Evolutionary conservation across 495 filamentous ascomycete species (phyloP).

Genomic region (Talaromyces ruber): DNA sequence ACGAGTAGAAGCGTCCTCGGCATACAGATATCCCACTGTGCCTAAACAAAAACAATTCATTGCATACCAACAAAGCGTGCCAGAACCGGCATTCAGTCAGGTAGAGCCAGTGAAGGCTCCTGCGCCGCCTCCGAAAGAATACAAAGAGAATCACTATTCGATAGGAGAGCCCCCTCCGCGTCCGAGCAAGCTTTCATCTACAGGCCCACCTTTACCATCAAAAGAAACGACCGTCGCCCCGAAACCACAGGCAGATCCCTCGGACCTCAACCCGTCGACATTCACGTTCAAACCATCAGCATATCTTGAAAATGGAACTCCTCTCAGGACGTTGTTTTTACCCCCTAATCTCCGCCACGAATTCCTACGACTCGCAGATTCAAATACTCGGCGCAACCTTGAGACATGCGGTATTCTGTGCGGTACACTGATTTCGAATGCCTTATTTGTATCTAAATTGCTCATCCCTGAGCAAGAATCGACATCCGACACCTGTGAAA

Average conservation of each 20-base stretch:
- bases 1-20: slow-evolving; percentile 8
- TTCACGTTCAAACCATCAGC: slow-evolving; percentile 80
- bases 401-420: slow-evolving; percentile 95
- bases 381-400: slow-evolving; percentile 72
- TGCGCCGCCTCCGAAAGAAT: slow-evolving; percentile 42
- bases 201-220: slow-evolving; percentile 19
- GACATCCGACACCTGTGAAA: slow-evolving; percentile 91
- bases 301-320: slow-evolving; percentile 78
- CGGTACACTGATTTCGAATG: slow-evolving; percentile 84
- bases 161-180: slow-evolving; percentile 16
- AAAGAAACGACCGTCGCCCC: slow-evolving; percentile 25
- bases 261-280: slow-evolving; percentile 37
- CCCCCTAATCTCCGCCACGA: slow-evolving; percentile 59
- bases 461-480: slow-evolving; percentile 86
- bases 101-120: slow-evolving; percentile 29
- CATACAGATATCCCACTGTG: slow-evolving; percentile 47
- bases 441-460: slow-evolving; percentile 78
- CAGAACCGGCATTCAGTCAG: slow-evolving; percentile 2
- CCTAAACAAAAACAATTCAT: slow-evolving; percentile 35
- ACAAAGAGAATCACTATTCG: slow-evolving; percentile 11
- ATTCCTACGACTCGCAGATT: slow-evolving; percentile 63
- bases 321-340: slow-evolving; percentile 81
- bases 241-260: slow-evolving; percentile 13
- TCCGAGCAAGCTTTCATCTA: slow-evolving; percentile 21
- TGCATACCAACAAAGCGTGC: slow-evolving; percentile 6